Evolutionary conservation across 768 basidiomycete genomes (phyloP), one percentile per base, ranked within the genome.

Genomic region (Hygrocybe punicea): DNA sequence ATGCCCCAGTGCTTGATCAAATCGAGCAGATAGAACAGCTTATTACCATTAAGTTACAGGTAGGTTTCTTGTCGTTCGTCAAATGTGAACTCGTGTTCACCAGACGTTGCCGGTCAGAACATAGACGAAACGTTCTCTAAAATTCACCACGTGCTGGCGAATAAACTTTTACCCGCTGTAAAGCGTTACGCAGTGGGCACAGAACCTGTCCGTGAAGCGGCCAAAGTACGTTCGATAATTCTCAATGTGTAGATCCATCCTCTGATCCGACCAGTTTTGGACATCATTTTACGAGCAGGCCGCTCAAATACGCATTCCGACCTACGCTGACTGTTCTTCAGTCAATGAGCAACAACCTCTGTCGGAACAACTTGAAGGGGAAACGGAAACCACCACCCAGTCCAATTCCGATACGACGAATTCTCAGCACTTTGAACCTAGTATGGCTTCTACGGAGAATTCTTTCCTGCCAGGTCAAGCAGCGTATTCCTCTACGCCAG

Each of bases 21-120:
- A 87, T 93, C 53, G 93, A 96, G 65, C 91, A 95, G 71, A 92
- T 97, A 57, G 95, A 98, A 71, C 95, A 97, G 68, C 79, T 95
- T 65, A 95, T 96, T 59, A 94, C 95, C 8, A 80, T 94, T 52
- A 88, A 93, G 62, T 78, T 98, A 10, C 94, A 95, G 82, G 92
- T 88, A 55, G 61, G 69, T 53, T 19, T 45, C 49, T 19, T 51
- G 42, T 48, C 52, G 8, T n/a, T 34, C 10, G 19, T n/a, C 39
- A 39, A 56, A 60, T 23, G 16, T 24, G 5, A 13, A 7, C 16
- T 25, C 14, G 39, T 11, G 8, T 21, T 8, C 3, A n/a, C 34
- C 3, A 34, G n/a, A 10, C 46, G 6, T 34, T 33, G 24, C 9
- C 40, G 7, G n/a, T 53, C 66, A 92, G 90, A 87, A 93, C 68